These are phyloP conservation scores for Cordyceps pruinosa DNA, from an alignment of 2,329 filamentous ascomycete species.

Conservation along the genomic window DNA sequence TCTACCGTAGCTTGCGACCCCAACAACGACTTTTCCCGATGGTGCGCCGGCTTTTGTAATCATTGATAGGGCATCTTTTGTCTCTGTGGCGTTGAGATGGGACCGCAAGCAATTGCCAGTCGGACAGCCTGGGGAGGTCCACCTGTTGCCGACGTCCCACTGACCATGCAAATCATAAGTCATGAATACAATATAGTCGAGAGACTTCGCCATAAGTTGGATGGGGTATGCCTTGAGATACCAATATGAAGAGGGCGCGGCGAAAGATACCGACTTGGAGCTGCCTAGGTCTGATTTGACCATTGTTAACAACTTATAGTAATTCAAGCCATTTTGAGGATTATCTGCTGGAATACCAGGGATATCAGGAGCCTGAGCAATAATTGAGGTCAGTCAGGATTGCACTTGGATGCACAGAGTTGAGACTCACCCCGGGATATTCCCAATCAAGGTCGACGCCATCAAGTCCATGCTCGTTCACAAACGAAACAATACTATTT, in stretches of 20 bases:
- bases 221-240: slow-evolving; percentile 44
- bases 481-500: slow-evolving; percentile 31
- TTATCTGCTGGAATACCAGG: neutral
- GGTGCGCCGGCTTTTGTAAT: slow-evolving; percentile 30
- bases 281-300: too few relatives aligned
- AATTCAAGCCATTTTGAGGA: too few relatives aligned
- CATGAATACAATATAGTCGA: slow-evolving; percentile 59
- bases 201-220: slow-evolving; percentile 34
- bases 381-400: too few relatives aligned
- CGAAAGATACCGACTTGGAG: too few relatives aligned
- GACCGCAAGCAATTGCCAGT: slow-evolving; percentile 28
- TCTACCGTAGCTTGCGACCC: slow-evolving; percentile 26
- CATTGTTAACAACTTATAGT: too few relatives aligned
- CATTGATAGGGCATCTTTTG: slow-evolving; percentile 28
- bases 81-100: slow-evolving; percentile 35
- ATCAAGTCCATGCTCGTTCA: slow-evolving; percentile 33
- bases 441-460: slow-evolving; percentile 44
- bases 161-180: slow-evolving; percentile 67
- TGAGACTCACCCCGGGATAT: slow-evolving; percentile 28
- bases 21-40: slow-evolving; percentile 25
- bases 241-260: slow-evolving; percentile 29
- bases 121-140: slow-evolving; percentile 19
- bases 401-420: neutral
- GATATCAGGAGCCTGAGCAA: neutral
- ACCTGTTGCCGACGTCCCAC: slow-evolving; percentile 42